phyloP scores from a whole-genome alignment of 148 eudicot species.

The Vaccinium macrocarpon region DNA sequence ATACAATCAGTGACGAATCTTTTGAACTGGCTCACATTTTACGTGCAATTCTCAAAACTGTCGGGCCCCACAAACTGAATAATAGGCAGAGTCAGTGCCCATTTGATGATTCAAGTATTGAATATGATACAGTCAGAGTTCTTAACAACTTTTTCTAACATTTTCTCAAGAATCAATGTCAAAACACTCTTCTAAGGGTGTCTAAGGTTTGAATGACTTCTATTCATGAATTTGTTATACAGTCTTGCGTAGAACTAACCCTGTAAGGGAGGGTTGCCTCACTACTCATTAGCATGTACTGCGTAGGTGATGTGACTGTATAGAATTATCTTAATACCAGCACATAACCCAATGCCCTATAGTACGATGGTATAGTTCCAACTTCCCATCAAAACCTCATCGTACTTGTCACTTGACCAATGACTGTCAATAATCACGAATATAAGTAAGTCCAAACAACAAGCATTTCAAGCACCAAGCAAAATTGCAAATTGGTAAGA shows the following conservation, averaged over 20 bases:
- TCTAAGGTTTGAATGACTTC: neutral
- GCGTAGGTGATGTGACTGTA: neutral
- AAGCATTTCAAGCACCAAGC: neutral
- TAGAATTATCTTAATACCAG: neutral
- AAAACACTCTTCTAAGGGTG: neutral
- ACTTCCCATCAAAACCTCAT: neutral
- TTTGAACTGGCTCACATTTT: neutral
- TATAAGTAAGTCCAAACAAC: neutral
- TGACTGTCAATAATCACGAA: neutral
- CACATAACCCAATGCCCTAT: neutral
- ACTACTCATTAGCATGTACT: neutral
- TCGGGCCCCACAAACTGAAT: neutral
- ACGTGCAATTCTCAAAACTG: neutral
- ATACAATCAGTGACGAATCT: neutral
- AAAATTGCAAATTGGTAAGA: neutral
- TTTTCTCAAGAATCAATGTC: neutral
- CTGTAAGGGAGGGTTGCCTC: neutral
- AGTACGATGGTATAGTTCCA: neutral
- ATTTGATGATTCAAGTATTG: neutral
- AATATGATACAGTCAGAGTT: neutral
- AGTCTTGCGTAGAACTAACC: neutral
- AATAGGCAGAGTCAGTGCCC: neutral
- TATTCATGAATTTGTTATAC: neutral
- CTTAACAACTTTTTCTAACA: neutral
- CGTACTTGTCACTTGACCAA: constrained; percentile 3